phyloP scores from a whole-genome alignment of 2,329 filamentous ascomycete genomes.

The Hypocrella siamensis region DNA sequence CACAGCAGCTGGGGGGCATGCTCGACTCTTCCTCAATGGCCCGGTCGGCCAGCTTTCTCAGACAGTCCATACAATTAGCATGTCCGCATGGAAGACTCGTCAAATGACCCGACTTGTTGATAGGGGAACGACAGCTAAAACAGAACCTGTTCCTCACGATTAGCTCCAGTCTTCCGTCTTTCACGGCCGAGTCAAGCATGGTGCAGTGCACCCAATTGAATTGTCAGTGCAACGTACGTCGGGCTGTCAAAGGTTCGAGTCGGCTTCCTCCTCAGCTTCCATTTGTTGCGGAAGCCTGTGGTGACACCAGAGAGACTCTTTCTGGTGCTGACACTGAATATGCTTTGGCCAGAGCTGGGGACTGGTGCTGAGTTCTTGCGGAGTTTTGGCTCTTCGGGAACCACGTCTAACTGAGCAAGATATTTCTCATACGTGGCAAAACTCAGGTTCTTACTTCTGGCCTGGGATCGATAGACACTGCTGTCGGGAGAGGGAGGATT shows the following conservation, averaged over 20 bases:
- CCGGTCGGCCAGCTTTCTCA: conserved; percentile 37
- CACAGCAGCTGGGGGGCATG: conserved; percentile 48
- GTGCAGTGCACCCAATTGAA: no score
- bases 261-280: conserved; percentile 25
- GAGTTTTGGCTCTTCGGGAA: conserved; percentile 25
- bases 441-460: conserved; percentile 22
- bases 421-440: conserved; percentile 39
- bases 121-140: conserved; percentile 39
- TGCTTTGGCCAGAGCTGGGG: conserved; percentile 19
- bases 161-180: background rate
- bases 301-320: conserved; percentile 29
- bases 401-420: conserved; percentile 26
- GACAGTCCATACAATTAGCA: conserved; percentile 38
- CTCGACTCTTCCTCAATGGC: conserved; percentile 39
- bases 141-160: conserved; percentile 28
- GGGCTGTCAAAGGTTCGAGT: conserved; percentile 15
- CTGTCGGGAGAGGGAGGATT: conserved; percentile 3
- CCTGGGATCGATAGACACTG: conserved; percentile 3
- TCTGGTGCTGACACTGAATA: conserved; percentile 28
- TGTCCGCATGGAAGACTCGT: conserved; percentile 41
- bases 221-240: conserved; percentile 11
- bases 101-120: conserved; percentile 24
- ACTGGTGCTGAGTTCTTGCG: conserved; percentile 13
- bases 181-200: background rate
- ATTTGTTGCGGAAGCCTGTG: conserved; percentile 24